phyloP scores from a whole-genome alignment of 1,139 yeast genomes.

The Blastobotrys indianensis region DNA sequence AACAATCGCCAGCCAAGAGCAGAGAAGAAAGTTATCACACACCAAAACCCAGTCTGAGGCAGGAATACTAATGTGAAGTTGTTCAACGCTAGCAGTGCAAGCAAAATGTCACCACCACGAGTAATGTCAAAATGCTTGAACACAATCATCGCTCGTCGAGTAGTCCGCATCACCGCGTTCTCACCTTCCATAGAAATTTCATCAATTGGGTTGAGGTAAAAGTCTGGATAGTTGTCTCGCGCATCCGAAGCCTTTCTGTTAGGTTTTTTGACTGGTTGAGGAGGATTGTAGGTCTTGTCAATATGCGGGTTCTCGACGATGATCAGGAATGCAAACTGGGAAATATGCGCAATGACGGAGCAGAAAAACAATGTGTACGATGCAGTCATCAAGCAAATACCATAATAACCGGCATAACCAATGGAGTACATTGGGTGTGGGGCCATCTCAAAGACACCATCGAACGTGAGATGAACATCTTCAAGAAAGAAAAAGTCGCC shows the following conservation, averaged over 20 bases:
- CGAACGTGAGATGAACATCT: constrained; percentile 74
- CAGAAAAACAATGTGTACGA: constrained; percentile 67
- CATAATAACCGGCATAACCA: constrained; percentile 85
- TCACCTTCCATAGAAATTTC: constrained; percentile 5
- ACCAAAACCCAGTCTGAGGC: constrained; percentile 31
- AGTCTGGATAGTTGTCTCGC: background rate
- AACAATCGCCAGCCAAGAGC: constrained; percentile 48
- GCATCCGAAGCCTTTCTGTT: constrained; percentile 9
- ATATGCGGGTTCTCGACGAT: constrained; percentile 84
- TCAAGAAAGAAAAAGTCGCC: constrained; percentile 87
- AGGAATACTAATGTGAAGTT: constrained; percentile 44
- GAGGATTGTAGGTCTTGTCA: constrained; percentile 59
- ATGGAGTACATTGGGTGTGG: constrained; percentile 95
- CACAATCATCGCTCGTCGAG: constrained; percentile 49
- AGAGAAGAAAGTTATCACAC: constrained; percentile 39
- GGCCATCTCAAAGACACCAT: constrained; percentile 86
- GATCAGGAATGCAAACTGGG: constrained; percentile 73
- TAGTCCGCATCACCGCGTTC: constrained; percentile 15
- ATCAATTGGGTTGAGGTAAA: too few relatives aligned
- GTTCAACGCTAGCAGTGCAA: constrained; percentile 44
- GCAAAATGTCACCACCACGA: constrained; percentile 60
- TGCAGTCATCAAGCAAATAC: constrained; percentile 72
- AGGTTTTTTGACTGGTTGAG: constrained; percentile 28
- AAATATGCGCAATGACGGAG: constrained; percentile 70
- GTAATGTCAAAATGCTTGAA: constrained; percentile 57